Evolutionary conservation across 2,329 filamentous ascomycete species (phyloP), one percentile per base, ranked within the genome.

Genomic region (Fusarium paranaense): DNA sequence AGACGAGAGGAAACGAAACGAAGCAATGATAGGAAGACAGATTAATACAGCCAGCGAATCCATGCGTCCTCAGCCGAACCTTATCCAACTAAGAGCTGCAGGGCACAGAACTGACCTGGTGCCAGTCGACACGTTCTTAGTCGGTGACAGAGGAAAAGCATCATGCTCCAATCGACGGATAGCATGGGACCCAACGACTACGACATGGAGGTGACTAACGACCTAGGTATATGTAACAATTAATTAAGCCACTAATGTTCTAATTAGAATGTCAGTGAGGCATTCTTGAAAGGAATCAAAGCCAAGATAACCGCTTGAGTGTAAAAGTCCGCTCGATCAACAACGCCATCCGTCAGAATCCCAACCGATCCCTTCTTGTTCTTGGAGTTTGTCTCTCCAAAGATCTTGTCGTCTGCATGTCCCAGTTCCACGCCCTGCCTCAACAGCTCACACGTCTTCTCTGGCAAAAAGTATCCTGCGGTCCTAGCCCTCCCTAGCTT

Each of bases 251-350:
- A 6, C 32, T 14, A 22, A 4, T 20, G 5, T n/a, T 47, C 50
- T 52, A 16, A 35, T 50, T 30, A 56, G 59, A 85, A 85, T 2
- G 80, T 80, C 64, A 85, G 64, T 3, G 64, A 75, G 8, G 62
- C 35, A 61, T 85, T 85, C 66, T 77, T 82, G 50, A 84, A 84
- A 2, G 84, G 83, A 60, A 86, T 84, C 66, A 85, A 58, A 3
- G 84, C 84, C 57, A 85, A 50, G 18, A 85, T 78, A 14, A 85
- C 82, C 0, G 84, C 83, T 61, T 84, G 82, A 1, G 78, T 78
- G 66, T 85, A 86, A 58, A 81, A 83, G 2, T 62, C 76, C n/a
- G 79, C 76, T 54, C 83, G 78, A 47, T 81, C 79, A 14, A 85
- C 72, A 22, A 83, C 78, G 45, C 82, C 81, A 0, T 78, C 82